A percentile compares a stretch with the other conserved stretches of the same genome.
Conservation (phyloP, 228 moss, liverwort and hornwort genomes). For the Sphagnum magellanicum region DNA sequence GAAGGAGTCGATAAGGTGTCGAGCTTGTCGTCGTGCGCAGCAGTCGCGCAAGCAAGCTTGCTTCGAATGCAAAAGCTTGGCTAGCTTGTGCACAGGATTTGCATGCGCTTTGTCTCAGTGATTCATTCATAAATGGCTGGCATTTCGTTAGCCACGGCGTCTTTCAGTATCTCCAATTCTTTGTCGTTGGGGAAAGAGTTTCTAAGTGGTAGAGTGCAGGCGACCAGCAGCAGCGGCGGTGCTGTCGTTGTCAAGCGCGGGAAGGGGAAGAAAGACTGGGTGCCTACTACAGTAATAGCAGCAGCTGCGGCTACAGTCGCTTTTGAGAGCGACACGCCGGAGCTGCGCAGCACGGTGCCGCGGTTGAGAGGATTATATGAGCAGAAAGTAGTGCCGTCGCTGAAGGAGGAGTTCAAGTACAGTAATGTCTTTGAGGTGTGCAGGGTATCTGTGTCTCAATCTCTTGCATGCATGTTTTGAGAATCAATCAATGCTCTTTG, state of each 20-base stretch:
- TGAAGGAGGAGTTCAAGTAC: conserved; percentile 81
- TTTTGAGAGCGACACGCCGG: conserved; percentile 4
- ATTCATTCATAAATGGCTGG: background rate
- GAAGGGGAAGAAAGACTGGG: background rate
- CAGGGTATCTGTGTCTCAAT: background rate
- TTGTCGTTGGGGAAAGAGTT: background rate
- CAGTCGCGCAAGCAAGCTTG: no score
- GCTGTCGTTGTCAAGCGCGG: background rate
- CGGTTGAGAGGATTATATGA: conserved; percentile 51
- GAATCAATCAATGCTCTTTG: background rate
- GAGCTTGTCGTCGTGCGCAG: no score
- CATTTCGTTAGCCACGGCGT: conserved; percentile 1
- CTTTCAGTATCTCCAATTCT: background rate
- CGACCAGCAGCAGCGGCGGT: background rate
- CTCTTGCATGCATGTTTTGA: background rate
- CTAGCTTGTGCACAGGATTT: no score
- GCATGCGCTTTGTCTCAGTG: no score
- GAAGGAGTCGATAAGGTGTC: no score
- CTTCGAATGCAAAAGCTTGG: no score
- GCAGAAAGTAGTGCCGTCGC: conserved; percentile 55
- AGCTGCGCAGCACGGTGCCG: conserved; percentile 25
- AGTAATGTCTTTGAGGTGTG: conserved; percentile 43
- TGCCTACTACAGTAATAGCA: background rate
- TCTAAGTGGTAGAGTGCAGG: conserved; percentile 22
- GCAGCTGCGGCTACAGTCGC: conserved; percentile 6